Evolutionary conservation across 139 green algal species (phyloP).

Genomic region (Trebouxia sp.): DNA sequence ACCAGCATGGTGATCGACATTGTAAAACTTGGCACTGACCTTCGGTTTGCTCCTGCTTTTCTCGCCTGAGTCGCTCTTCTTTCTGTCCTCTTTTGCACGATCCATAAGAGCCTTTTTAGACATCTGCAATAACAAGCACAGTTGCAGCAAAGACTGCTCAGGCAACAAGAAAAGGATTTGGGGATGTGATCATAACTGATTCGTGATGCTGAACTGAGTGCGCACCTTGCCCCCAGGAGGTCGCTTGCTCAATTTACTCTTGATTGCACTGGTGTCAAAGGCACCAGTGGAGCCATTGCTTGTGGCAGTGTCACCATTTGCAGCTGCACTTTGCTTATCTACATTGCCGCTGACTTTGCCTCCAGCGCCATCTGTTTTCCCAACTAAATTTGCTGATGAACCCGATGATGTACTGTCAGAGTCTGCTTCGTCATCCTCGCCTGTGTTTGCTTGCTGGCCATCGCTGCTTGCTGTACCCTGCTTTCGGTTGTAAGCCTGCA

Average conservation of each 20-base stretch:
- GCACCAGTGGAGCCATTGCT: slow-evolving; percentile 9
- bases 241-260: slow-evolving; percentile 30
- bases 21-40: not conserved
- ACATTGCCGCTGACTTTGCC: not conserved
- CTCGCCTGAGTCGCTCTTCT: slow-evolving; percentile 14
- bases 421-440: slow-evolving; percentile 21
- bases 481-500: slow-evolving; percentile 21
- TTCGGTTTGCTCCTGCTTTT: slow-evolving; percentile 4
- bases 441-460: not conserved
- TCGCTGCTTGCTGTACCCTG: not conserved
- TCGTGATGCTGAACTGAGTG: not conserved
- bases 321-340: not conserved
- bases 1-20: not conserved
- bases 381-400: slow-evolving; percentile 25
- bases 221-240: slow-evolving; percentile 1
- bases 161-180: not conserved
- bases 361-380: slow-evolving; percentile 21
- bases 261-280: slow-evolving; percentile 34
- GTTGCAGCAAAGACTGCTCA: not conserved
- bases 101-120: slow-evolving; percentile 21
- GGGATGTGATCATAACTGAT: not conserved
- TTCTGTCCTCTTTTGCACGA: not conserved
- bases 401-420: slow-evolving; percentile 3
- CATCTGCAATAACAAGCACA: not conserved
- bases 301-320: not conserved